Conservation (phyloP, 2,329 filamentous ascomycete species). For the Annulohypoxylon truncatum region DNA sequence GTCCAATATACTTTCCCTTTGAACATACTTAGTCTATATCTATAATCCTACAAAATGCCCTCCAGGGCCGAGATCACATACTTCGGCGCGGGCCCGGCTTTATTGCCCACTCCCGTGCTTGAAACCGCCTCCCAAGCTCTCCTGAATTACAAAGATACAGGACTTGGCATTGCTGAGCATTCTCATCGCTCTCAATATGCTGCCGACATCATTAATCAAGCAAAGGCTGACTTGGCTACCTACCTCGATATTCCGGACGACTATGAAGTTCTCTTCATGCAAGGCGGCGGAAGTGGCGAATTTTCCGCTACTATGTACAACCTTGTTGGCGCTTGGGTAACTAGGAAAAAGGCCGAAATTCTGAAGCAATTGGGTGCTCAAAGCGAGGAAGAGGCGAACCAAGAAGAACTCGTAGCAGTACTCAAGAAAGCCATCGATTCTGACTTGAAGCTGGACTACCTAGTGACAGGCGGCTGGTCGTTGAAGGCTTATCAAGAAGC, state of each 20-base stretch:
- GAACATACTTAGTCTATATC: background rate
- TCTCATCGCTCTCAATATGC: conserved; percentile 87
- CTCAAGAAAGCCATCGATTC: conserved; percentile 73
- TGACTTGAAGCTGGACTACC: conserved; percentile 85
- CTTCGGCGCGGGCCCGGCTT: conserved; percentile 92
- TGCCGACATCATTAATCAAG: conserved; percentile 79
- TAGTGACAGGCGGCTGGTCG: conserved; percentile 92
- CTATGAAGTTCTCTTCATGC: conserved; percentile 91
- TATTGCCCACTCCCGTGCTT: conserved; percentile 83
- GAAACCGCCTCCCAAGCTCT: conserved; percentile 81
- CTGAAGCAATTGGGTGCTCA: conserved; percentile 63
- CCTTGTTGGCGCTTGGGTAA: conserved; percentile 84
- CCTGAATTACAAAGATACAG: conserved; percentile 82
- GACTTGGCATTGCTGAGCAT: conserved; percentile 89
- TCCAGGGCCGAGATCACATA: conserved; percentile 58
- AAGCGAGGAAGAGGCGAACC: conserved; percentile 59
- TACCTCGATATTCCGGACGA: conserved; percentile 86
- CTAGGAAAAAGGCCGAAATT: conserved; percentile 71
- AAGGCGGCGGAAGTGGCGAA: conserved; percentile 85
- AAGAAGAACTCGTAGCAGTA: conserved; percentile 67
- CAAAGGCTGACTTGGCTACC: conserved; percentile 77
- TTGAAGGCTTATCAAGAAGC: conserved; percentile 90
- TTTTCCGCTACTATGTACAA: conserved; percentile 89
- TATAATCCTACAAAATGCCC: conserved; percentile 30
- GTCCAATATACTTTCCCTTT: background rate